Base-by-base conservation (phyloP, 495 filamentous ascomycete species). In the Neurospora hispaniola region DNA sequence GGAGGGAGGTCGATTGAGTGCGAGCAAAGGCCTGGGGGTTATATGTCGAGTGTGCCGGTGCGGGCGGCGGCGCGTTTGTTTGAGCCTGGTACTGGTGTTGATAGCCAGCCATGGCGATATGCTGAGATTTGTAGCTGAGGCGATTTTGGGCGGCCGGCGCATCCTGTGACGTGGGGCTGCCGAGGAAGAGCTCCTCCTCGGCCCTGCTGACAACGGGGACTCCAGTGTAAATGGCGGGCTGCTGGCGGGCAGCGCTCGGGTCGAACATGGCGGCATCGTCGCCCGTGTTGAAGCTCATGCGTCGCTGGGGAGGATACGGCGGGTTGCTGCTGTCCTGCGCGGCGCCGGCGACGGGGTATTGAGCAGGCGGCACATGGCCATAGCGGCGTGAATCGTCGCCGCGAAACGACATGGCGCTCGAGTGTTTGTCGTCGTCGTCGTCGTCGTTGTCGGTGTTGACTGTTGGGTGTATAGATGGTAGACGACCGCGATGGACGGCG, bases 1-100 rank as follows among this genome's bases (percentile, higher is more conserved):
- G 86, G 41, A 84, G 73, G n/a, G 79, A 79, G 3, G 80, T 82
- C 23, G 90, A 88, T 66, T 92, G 87, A 4, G 91, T 86, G 10
- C 88, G 84, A 66, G 86, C 88, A 79, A 94, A 98, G 70, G 91
- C 84, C 80, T 94, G 93, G 2, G 94, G 94, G 75, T 97, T 96
- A 81, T 97, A 97, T 1, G 88, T 82, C 16, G 85, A 80, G 69
- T 88, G 89, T 20, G 82, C 84, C 41, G 86, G 83, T 42, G 87
- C 84, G 11, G 84, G 80, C 74, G 85, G 81, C 71, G 88, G 84
- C 20, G 69, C 72, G 54, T 18, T 66, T 14, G 54, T 66, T n/a
- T 79, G 76, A 14, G 42, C 66, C 71, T 90, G 89, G 73, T 91
- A 90, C 71, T 89, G 87, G 23, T 83, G 82, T 68, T 88, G 86